Base-by-base conservation (phyloP, 169 alveolate genomes). In the Ichthyophthirius multifiliis region DNA sequence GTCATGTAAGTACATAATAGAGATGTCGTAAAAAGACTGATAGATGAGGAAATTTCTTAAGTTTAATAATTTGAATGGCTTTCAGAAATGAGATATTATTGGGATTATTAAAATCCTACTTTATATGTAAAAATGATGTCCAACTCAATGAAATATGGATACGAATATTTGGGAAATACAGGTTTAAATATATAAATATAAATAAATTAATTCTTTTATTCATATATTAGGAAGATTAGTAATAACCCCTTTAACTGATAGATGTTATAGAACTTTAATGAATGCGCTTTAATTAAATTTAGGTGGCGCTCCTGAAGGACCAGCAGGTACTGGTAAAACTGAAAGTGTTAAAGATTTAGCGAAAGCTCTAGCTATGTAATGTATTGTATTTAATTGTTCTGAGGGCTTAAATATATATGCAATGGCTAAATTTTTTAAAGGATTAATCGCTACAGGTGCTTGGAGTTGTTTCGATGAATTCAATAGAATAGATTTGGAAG, bases 241-340 rank as follows among this genome's bases (percentile, higher is more conserved):
- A 10, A 89, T 92, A 30, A 94, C 97, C 7, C 94, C 94, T 35
- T 82, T 92, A n/a, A 95, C 97, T 18, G 98, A 95, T 47, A 83
- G 98, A 87, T 95, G 98, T 82, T 92, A 93, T 64, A 81, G 96
- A 87, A 93, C 95, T 27, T 76, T 95, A 75, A 88, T 93, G 93
- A 77, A 93, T 4, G 98, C 98, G 13, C 83, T 93, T 27, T 85
- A 92, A 34, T 81, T 91, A 18, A 91, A 83, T 46, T 89, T 92
- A 64, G 98, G 98, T n/a, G 98, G 98, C 0, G 92, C 96, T 16
- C 96, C 96, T 32, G 97, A 95, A 89, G 98, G 98, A 15, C 98
- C 98, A 4, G 98, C 96, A 32, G 98, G 98, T 27, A 95, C 98
- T 23, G 98, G 98, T 6, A 95, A 95, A 77, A 95, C 98, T 16